phyloP scores from a whole-genome alignment of 257 asterid species.

The Fraxinus pennsylvanica region DNA sequence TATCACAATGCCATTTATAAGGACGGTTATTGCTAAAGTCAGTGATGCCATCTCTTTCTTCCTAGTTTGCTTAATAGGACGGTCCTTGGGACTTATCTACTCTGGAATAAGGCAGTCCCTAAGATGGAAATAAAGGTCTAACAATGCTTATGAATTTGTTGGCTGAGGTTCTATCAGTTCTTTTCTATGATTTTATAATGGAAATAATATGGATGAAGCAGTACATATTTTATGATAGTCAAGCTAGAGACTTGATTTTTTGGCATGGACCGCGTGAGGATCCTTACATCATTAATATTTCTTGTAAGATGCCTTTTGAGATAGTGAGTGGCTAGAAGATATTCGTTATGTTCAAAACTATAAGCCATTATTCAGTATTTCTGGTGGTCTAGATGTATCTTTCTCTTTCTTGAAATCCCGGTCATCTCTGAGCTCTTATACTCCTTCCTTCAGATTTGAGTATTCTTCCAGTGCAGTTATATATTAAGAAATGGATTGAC shows the following conservation, averaged over 20 bases:
- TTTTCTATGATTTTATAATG: slow-evolving; percentile 14
- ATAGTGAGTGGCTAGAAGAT: no score
- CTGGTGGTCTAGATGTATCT: no score
- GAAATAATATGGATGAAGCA: not conserved
- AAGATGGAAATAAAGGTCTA: slow-evolving; percentile 60
- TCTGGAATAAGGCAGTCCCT: slow-evolving; percentile 91
- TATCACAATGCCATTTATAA: slow-evolving; percentile 69
- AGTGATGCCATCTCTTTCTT: slow-evolving; percentile 89
- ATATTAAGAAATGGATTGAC: no score
- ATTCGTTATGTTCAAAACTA: no score
- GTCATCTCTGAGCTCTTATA: no score
- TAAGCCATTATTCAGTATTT: no score
- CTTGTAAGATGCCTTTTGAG: no score
- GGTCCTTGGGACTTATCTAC: slow-evolving; percentile 89
- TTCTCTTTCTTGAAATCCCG: no score
- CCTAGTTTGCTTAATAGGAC: slow-evolving; percentile 81
- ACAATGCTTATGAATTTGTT: not conserved
- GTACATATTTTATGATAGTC: not conserved
- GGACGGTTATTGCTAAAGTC: slow-evolving; percentile 57
- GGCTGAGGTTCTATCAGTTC: slow-evolving; percentile 17
- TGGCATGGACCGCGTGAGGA: not conserved
- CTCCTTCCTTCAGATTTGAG: no score
- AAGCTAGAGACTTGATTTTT: not conserved
- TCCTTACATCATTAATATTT: not conserved
- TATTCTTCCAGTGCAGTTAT: no score